Base-by-base conservation (phyloP, 2,329 filamentous ascomycete species). In the Chaetothyriales sp. region DNA sequence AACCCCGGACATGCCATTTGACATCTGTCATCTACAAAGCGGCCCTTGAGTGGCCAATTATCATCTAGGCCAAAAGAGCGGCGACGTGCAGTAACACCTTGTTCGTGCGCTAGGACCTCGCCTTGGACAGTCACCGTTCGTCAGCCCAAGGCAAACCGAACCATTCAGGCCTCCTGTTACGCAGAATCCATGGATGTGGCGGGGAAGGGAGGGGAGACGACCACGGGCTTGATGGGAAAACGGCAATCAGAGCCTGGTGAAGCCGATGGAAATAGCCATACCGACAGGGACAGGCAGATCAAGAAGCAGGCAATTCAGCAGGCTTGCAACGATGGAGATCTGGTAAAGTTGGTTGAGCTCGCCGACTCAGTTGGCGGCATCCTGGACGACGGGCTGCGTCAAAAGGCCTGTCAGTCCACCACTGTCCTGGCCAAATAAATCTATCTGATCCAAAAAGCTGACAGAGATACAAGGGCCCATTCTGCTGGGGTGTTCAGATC, bases 331-430 rank as follows among this genome's bases (percentile, higher is more conserved):
- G 68, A 67, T 61, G 71, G 66, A 48, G 76, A 86, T 62, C 65
- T 83, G 36, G 66, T 72, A 36, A 66, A 68, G 44, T 71, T 88
- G 50, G 71, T 76, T 53, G 61, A 61, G 10, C 69, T 84, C 53
- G 82, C 83, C 42, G 74, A 76, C 48, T 78, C 79, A 1, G 68
- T 72, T 49, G 83, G 80, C n/a, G 84, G 84, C 18, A 74, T 87
- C 55, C 62, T 86, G 51, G 74, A 73, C 18, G 83, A 88, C 63
- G 68, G 73, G 25, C 66, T 92, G 55, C 82, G 89, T 58, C 77
- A 78, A 62, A 70, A 73, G 65, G 87, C 86, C 59, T 95, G 90
- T 93, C 77, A 68, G 85, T 78, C 32, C 25, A 39, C 36, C 26
- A 39, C 36, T 28, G 18, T 44, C 25, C 43, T 46, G 15, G 48